These are phyloP conservation scores for Cicer pinnatifidum DNA, from an alignment of 306 rosid species.

Conservation along the genomic window DNA sequence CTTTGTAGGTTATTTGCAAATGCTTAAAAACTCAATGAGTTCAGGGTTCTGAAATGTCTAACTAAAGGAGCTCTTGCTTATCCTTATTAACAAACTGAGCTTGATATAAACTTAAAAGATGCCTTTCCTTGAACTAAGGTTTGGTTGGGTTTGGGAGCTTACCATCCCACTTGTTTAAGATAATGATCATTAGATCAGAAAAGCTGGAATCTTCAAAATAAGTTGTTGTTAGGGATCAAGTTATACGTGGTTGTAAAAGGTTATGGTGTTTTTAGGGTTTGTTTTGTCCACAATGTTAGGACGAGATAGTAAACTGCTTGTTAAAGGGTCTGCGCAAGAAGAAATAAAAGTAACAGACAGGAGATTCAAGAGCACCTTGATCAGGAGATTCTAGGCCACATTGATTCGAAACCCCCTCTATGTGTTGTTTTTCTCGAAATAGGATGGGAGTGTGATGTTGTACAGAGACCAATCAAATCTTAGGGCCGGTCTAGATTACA, in stretches of 20 bases:
- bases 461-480: not conserved
- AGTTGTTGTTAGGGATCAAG: not conserved
- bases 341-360: not conserved
- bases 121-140: constrained; percentile 9
- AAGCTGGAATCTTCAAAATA: not conserved
- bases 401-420: not conserved
- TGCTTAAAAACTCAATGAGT: constrained; percentile 46
- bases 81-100: constrained; percentile 38
- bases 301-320: not conserved
- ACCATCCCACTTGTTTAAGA: not conserved
- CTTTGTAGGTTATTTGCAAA: constrained; percentile 49
- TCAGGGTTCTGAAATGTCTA: constrained; percentile 40
- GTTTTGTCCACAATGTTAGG: not conserved
- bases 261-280: constrained; percentile 3
- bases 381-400: not conserved
- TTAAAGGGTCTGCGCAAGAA: not conserved
- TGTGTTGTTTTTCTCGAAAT: not conserved
- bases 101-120: constrained; percentile 30
- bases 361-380: not conserved
- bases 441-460: constrained; percentile 4
- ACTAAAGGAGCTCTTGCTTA: constrained; percentile 35
- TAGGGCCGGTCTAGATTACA: not conserved
- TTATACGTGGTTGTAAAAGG: not conserved
- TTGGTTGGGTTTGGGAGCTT: constrained; percentile 23
- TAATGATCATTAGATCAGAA: constrained; percentile 10